These are phyloP conservation scores for Colletotrichum gloeosporioides DNA, from an alignment of 2,329 filamentous ascomycete genomes.

Conservation along the genomic window DNA sequence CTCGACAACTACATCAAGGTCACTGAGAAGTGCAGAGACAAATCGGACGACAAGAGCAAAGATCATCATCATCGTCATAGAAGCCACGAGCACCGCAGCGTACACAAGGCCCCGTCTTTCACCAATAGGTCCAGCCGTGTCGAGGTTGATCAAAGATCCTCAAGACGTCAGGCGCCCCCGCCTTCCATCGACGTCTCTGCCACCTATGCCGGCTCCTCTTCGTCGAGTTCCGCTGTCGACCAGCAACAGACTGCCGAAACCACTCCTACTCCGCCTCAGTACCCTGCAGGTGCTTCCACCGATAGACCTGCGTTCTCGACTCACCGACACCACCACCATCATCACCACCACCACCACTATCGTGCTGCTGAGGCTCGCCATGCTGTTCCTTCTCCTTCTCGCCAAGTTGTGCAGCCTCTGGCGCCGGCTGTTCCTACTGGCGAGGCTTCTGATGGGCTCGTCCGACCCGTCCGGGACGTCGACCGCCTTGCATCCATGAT, in stretches of 20 bases:
- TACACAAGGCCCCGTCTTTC: constrained; percentile 57
- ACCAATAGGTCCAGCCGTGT: constrained; percentile 57
- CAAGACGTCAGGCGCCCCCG: constrained; percentile 81
- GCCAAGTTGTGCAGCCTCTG: constrained; percentile 68
- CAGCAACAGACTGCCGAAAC: constrained; percentile 53
- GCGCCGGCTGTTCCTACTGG: constrained; percentile 71
- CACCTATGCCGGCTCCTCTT: constrained; percentile 45
- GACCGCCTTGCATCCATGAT: constrained; percentile 87
- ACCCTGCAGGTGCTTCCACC: constrained; percentile 72
- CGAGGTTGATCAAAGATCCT: constrained; percentile 65
- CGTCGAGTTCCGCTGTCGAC: constrained; percentile 39
- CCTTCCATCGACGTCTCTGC: constrained; percentile 66
- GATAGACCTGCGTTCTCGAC: constrained; percentile 70
- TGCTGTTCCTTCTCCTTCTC: constrained; percentile 53
- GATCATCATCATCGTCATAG: constrained; percentile 58
- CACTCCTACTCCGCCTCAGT: constrained; percentile 62
- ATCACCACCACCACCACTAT: constrained; percentile 58
- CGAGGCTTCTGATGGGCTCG: constrained; percentile 73
- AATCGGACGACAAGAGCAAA: constrained; percentile 83
- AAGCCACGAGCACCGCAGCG: constrained; percentile 53
- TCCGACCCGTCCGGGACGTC: constrained; percentile 80
- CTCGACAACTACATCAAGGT: constrained; percentile 98
- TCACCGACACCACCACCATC: constrained; percentile 49
- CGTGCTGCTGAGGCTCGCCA: constrained; percentile 57
- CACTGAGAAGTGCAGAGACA: constrained; percentile 88